Base-by-base conservation (phyloP, 2,329 filamentous ascomycete species). In the Chalaropsis ovoidea region DNA sequence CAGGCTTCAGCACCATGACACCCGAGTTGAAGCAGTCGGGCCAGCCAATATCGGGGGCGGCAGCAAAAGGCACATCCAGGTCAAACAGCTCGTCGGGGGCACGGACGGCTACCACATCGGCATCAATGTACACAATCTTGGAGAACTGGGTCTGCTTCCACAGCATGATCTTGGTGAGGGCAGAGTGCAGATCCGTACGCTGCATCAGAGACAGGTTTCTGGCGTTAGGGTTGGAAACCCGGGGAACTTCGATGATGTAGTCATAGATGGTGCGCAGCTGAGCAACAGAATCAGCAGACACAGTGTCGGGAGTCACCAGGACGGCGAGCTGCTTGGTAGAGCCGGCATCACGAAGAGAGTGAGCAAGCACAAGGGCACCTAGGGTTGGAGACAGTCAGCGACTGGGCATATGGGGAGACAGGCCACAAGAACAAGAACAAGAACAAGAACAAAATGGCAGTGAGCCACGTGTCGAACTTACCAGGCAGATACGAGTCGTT, bases 1-100 rank as follows among this genome's bases (percentile, higher is more conserved):
- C 88, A 42, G 94, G 94, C 17, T 82, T 87, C 67, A 99, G 76
- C 43, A 91, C 90, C 90, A 99, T 95, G 71, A 99, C 85, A 72
- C 94, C 94, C n/a, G 89, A 91, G 77, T 99, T 99, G 84, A 97
- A 97, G 68, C 92, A 83, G 77, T 99, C 94, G 42, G 94, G 94
- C 94, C 94, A 99, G 70, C 94, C 94, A 71, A 97, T 91, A 75
- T 99, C 94, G 41, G 94, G 92, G 11, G 89, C 91, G 1, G 94
- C 85, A 49, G 84, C 82, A 73, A 87, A 86, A 64, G 79, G 72
- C 61, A 83, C 77, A 3, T 77, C 72, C 27, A 86, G 74, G 66
- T 86, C 81, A 73, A 99, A 95, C 65, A 99, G 85, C 80, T 99
- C 94, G 72, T 99, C 93, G 2, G 93, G 89, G 42, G 92, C 90